These are phyloP conservation scores for Syzygium oleosum DNA, from an alignment of 345 rosid genomes.

Conservation along the genomic window DNA sequence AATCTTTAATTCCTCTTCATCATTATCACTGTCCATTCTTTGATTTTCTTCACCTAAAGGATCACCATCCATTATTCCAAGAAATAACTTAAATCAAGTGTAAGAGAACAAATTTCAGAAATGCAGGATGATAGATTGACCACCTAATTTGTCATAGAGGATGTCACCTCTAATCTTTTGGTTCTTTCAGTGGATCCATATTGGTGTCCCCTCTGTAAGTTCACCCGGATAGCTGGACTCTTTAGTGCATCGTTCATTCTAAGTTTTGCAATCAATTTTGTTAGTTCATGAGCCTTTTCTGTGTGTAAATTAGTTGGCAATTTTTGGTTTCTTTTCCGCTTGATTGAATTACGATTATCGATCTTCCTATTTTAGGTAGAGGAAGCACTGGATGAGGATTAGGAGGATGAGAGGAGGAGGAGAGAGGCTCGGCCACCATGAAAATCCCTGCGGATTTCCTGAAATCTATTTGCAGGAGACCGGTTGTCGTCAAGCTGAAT, in stretches of 20 bases:
- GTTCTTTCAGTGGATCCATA: too few species aligned
- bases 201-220: too few species aligned
- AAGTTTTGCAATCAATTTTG: too few species aligned
- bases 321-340: neutral
- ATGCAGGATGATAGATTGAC: neutral
- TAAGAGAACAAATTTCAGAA: neutral
- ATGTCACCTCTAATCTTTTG: too few species aligned
- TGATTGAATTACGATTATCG: rapidly evolving
- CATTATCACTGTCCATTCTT: neutral
- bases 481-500: constrained; percentile 85
- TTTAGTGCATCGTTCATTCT: too few species aligned
- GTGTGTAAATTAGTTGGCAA: neutral
- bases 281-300: too few species aligned
- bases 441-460: constrained; percentile 76
- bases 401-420: neutral
- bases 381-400: neutral
- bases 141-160: neutral
- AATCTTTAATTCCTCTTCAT: neutral
- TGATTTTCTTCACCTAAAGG: neutral
- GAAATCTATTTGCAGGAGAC: constrained; percentile 87
- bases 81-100: too few species aligned
- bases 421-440: constrained; percentile 9
- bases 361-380: neutral
- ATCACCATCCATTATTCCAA: neutral
- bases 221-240: too few species aligned